These are phyloP conservation scores for Cyberlindnera maclurae DNA, from an alignment of 805 yeast genomes.

Conservation along the genomic window DNA sequence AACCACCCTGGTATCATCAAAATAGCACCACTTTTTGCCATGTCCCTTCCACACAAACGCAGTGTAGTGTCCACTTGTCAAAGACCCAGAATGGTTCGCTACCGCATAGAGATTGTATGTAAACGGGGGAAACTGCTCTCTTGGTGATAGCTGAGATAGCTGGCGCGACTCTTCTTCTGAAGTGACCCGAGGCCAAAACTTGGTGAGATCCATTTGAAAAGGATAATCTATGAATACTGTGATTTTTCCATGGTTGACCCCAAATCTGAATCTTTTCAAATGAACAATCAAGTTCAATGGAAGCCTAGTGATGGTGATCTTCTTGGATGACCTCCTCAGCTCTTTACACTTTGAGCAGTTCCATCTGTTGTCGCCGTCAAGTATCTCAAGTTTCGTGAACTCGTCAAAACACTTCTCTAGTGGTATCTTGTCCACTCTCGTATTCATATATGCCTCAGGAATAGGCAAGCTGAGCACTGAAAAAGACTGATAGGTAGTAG, in stretches of 20 bases:
- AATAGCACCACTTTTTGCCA: constrained; percentile 59
- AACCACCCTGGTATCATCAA: constrained; percentile 71
- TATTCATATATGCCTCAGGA: constrained; percentile 37
- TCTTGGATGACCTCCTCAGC: constrained; percentile 59
- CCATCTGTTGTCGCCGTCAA: constrained; percentile 82
- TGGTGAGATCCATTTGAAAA: constrained; percentile 45
- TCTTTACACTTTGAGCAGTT: constrained; percentile 67
- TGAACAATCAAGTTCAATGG: constrained; percentile 80
- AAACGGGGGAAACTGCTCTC: constrained; percentile 80
- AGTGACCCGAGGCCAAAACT: constrained; percentile 11
- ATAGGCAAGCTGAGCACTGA: constrained; percentile 76
- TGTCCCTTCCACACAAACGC: constrained; percentile 63
- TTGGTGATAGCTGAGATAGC: constrained; percentile 43
- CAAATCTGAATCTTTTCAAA: constrained; percentile 67
- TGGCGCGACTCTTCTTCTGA: constrained; percentile 6
- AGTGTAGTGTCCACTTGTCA: constrained; percentile 87
- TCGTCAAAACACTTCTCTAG: constrained; percentile 61
- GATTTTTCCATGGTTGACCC: constrained; percentile 16
- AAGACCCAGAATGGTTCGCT: constrained; percentile 75
- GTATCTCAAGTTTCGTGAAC: constrained; percentile 65
- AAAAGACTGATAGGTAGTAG: constrained; percentile 82
- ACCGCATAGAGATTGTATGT: constrained; percentile 72
- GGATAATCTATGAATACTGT: constrained; percentile 65
- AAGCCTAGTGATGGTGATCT: constrained; percentile 63
- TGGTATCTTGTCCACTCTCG: constrained; percentile 27